These are phyloP conservation scores for Aspergillus caelatus DNA, from an alignment of 2,329 filamentous ascomycete genomes.

Conservation along the genomic window DNA sequence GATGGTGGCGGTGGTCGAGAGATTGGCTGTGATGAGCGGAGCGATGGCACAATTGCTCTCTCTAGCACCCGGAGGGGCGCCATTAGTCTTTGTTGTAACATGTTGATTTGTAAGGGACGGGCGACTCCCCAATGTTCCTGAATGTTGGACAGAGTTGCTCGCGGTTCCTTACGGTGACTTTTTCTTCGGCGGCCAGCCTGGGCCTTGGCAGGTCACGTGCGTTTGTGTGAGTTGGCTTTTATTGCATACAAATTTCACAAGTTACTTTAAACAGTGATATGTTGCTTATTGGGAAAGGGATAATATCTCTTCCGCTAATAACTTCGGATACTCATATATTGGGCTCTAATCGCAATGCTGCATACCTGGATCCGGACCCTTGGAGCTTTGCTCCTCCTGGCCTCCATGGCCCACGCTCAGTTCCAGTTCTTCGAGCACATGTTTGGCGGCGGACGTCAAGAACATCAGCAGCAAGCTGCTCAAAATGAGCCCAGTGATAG, in stretches of 20 bases:
- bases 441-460: conserved; percentile 68
- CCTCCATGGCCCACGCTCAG: conserved; percentile 68
- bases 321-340: not conserved
- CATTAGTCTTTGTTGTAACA: conserved; percentile 48
- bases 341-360: conserved; percentile 26
- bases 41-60: conserved; percentile 34
- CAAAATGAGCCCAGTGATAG: conserved; percentile 85
- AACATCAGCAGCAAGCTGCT: conserved; percentile 61
- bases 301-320: not conserved
- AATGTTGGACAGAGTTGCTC: not conserved
- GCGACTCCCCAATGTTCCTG: conserved; percentile 26
- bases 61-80: conserved; percentile 43
- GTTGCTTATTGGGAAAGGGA: not conserved
- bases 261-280: not conserved
- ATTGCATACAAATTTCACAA: conserved; percentile 10
- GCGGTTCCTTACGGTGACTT: conserved; percentile 13
- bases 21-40: conserved; percentile 29
- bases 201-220: conserved; percentile 30
- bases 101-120: conserved; percentile 28
- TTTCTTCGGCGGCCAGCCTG: conserved; percentile 17
- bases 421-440: conserved; percentile 99
- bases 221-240: conserved; percentile 33
- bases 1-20: conserved; percentile 32
- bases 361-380: conserved; percentile 30
- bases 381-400: conserved; percentile 59